Base-by-base conservation (phyloP, 371 early-diverging fungal genomes). In the Mucor racemosus region DNA sequence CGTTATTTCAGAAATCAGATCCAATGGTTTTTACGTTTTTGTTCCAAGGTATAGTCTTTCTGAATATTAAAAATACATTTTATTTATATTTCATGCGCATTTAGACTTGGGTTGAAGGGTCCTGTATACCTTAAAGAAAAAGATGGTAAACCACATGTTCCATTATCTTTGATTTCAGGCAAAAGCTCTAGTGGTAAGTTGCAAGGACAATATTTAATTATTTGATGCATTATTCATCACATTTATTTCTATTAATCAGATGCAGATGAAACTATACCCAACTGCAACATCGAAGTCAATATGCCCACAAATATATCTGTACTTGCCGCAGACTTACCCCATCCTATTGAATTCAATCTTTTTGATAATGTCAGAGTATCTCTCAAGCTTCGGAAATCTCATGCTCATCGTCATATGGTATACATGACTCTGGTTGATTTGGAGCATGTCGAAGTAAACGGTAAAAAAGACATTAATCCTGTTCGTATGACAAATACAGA, bases 21-120 rank as follows among this genome's bases (percentile, higher is more conserved):
- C 89, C 3, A 90, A 90, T 54, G 92, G 91, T 4, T 87, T 92
- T 60, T 86, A 85, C 67, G 91, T 90, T 15, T 90, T 87, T 82
- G 85, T 92, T 34, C 90, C 91, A 14, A 79, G 84, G 81, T 83
- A 68, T 53, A 38, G 6, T 46, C 0, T 9, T 15, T n/a, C n/a
- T n/a, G n/a, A n/a, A n/a, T n/a, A n/a, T n/a, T n/a, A n/a, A n/a
- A n/a, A n/a, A n/a, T n/a, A n/a, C n/a, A n/a, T n/a, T n/a, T n/a
- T n/a, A n/a, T n/a, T n/a, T n/a, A n/a, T n/a, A n/a, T n/a, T n/a
- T n/a, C n/a, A n/a, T n/a, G n/a, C n/a, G n/a, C n/a, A 10, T 17
- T 19, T 60, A 80, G 81, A 36, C 84, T 90, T 60, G 91, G 91
- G 3, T 77, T 92, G 60, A 88, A 87, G 38, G 91, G 90, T 0